Evolutionary conservation across 2,329 filamentous ascomycete genomes (phyloP).

Genomic region (Gaeumannomyces tritici): DNA sequence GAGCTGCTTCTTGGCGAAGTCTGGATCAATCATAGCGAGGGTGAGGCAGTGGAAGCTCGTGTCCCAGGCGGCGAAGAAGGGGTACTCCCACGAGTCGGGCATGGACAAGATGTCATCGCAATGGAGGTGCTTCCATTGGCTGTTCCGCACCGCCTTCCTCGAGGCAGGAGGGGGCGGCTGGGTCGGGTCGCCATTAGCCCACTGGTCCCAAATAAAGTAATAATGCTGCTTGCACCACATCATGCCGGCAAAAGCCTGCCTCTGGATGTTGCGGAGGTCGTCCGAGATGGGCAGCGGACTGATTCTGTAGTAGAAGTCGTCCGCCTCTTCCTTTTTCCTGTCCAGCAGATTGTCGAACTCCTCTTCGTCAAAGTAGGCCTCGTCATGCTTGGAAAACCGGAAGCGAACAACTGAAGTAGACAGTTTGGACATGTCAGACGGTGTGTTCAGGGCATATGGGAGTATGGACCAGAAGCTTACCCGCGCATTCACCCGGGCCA

Average conservation of each 20-base stretch:
- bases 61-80: constrained; percentile 97
- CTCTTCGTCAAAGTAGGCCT: constrained; percentile 82
- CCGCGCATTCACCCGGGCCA: constrained; percentile 77
- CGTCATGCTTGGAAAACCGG: constrained; percentile 66
- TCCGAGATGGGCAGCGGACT: constrained; percentile 91
- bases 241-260: constrained; percentile 92
- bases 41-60: constrained; percentile 95
- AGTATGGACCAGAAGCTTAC: constrained; percentile 25
- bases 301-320: constrained; percentile 91
- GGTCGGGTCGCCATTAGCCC: constrained; percentile 86
- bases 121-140: constrained; percentile 89
- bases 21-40: constrained; percentile 92
- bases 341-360: constrained; percentile 87
- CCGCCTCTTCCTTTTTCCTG: constrained; percentile 75
- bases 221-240: constrained; percentile 98
- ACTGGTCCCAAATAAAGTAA: constrained; percentile 94
- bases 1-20: constrained; percentile 96
- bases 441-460: constrained; percentile 20
- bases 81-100: constrained; percentile 98
- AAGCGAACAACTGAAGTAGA: constrained; percentile 69
- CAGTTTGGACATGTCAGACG: constrained; percentile 11
- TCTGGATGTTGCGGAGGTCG: constrained; percentile 87
- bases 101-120: constrained; percentile 93
- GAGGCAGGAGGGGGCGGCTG: constrained; percentile 77
- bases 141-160: constrained; percentile 74